Evolutionary conservation across 257 asterid genomes (phyloP).

Genomic region (Petunia secreta): DNA sequence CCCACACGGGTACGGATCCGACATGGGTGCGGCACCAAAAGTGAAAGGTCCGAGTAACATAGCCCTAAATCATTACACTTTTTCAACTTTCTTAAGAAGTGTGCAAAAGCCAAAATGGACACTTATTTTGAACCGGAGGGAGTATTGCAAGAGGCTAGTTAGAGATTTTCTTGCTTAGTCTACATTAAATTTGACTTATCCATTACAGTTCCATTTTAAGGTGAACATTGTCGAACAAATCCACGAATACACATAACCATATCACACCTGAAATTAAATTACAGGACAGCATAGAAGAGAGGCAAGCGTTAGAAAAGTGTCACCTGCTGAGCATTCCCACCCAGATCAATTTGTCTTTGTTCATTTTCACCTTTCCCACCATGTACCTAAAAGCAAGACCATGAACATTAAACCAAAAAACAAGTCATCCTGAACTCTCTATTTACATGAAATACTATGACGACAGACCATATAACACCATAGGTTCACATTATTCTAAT

Average conservation of each 20-base stretch:
- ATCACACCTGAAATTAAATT: background rate
- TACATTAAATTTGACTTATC: background rate
- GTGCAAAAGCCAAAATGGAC: too few relatives aligned
- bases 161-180: background rate
- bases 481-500: background rate
- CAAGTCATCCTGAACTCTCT: background rate
- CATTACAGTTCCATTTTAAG: conserved; percentile 13
- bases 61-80: too few relatives aligned
- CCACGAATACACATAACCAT: background rate
- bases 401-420: conserved; percentile 1
- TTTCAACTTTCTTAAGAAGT: too few relatives aligned
- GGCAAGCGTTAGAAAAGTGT: background rate
- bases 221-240: background rate
- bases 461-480: background rate
- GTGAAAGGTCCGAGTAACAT: too few relatives aligned
- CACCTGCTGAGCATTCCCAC: conserved; percentile 92
- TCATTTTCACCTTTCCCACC: conserved; percentile 90
- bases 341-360: conserved; percentile 87
- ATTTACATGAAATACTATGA: background rate
- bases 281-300: background rate
- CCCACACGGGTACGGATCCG: too few relatives aligned
- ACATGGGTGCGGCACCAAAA: too few relatives aligned
- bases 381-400: conserved; percentile 58
- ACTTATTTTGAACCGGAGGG: background rate
- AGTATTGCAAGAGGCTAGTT: background rate